Evolutionary conservation across 352 stramenopile genomes (phyloP), one percentile per base, ranked within the genome.

Genomic region (Phytophthora pisi): DNA sequence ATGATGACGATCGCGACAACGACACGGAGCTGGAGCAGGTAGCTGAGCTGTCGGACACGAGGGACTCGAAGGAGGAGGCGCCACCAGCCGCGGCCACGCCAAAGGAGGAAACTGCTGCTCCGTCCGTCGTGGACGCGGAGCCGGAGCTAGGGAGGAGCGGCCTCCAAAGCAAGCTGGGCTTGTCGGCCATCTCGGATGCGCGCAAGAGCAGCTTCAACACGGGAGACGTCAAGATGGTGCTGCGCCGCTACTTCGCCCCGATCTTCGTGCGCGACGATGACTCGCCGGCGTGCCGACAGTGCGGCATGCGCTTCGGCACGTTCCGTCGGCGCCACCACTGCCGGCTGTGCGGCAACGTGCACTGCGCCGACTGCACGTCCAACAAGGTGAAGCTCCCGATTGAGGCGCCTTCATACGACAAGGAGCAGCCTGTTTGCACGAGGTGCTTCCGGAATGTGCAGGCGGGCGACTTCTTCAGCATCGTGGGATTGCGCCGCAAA

Each of bases 281-380:
- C 7, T 75, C 63, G 3, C 57, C 68, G 6, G 69, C 69, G 6
- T 96, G 88, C 42, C 77, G 70, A 13, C 86, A 93, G 18, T 96
- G 88, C 57, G 63, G 59, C 45, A 83, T 77, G 65, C 88, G 88
- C 36, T 95, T 96, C 70, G 80, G 82, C 24, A 79, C 91, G 7
- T 84, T 95, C 40, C 82, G 86, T 24, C 83, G 86, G 10, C 83
- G 86, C 23, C 81, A 94, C 56, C 82, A 95, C 60, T 96, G 88
- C 42, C 77, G 79, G 10, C 68, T 96, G 9, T 96, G 88, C 52
- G 88, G 88, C 3, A 77, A 84, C 15, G 68, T 93, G 11, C 92
- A 86, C 47, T 96, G 88, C 52, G 78, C 66, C 1, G 86, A 96
- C 15, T 96, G 88, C 60, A 90, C 86, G 11, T 63, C 82, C 1